Percentiles rank a stretch among this genome's conserved stretches.
Evolutionary conservation across 2,329 filamentous ascomycete species (phyloP).

Genomic region (Exophiala calicioides): DNA sequence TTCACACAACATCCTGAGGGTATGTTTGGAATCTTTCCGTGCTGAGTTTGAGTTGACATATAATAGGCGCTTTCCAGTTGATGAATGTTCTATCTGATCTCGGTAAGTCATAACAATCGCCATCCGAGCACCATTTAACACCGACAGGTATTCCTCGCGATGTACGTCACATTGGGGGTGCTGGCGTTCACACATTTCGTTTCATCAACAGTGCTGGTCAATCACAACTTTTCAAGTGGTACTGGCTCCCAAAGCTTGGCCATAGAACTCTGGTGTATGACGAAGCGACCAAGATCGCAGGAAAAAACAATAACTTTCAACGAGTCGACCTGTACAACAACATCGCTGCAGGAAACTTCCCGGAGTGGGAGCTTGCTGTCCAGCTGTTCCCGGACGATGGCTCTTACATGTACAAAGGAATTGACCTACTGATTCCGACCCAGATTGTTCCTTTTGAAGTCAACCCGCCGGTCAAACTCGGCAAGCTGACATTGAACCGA

Average conservation of each 20-base stretch:
- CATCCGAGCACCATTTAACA: too few relatives aligned
- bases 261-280: constrained; percentile 61
- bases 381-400: constrained; percentile 66
- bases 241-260: constrained; percentile 64
- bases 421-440: constrained; percentile 73
- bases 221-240: constrained; percentile 66
- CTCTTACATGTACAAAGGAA: constrained; percentile 63
- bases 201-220: constrained; percentile 64
- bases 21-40: not conserved
- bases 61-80: constrained; percentile 54
- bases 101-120: too few relatives aligned
- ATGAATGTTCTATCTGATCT: constrained; percentile 68
- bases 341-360: constrained; percentile 61
- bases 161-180: constrained; percentile 67
- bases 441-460: constrained; percentile 71
- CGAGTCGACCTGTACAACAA: constrained; percentile 65
- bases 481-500: constrained; percentile 53
- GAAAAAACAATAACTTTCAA: constrained; percentile 62
- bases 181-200: constrained; percentile 67
- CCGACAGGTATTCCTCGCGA: constrained; percentile 60
- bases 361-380: constrained; percentile 65
- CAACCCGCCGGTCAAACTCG: constrained; percentile 64
- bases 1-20: constrained; percentile 63
- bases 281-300: constrained; percentile 56
- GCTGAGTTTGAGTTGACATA: not conserved